These are phyloP conservation scores for Ophiorrhiza pumila DNA, from an alignment of 257 asterid genomes.

Conservation along the genomic window DNA sequence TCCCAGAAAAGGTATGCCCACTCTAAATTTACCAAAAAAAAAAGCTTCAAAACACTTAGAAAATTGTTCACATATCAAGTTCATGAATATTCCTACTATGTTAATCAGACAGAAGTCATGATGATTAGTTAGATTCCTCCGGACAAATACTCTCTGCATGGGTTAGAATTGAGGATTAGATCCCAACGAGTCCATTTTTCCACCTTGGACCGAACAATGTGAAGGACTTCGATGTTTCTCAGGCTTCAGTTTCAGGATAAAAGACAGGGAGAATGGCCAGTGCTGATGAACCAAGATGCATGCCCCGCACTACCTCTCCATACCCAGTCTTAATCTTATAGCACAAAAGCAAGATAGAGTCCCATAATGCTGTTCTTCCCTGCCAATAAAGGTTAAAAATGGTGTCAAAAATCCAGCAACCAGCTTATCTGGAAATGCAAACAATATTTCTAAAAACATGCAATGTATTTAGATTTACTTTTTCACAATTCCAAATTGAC, in stretches of 20 bases:
- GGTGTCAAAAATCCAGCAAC: constrained; percentile 1
- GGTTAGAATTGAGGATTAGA: background rate
- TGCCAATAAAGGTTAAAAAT: constrained; percentile 31
- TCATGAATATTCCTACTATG: constrained; percentile 6
- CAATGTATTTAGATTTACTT: background rate
- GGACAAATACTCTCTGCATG: background rate
- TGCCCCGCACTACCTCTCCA: constrained; percentile 81
- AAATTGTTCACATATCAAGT: constrained; percentile 4
- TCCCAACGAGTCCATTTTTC: background rate
- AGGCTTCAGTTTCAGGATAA: constrained; percentile 53
- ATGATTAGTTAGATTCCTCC: background rate
- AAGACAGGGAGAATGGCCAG: constrained; percentile 70
- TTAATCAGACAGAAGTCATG: background rate
- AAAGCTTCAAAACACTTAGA: background rate
- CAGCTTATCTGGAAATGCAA: background rate
- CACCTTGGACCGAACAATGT: background rate
- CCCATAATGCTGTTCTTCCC: constrained; percentile 99
- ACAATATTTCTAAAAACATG: background rate
- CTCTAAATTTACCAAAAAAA: background rate
- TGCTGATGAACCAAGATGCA: constrained; percentile 93
- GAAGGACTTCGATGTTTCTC: constrained; percentile 3
- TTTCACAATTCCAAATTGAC: background rate
- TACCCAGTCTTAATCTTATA: constrained; percentile 59
- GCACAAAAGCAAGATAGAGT: constrained; percentile 74
- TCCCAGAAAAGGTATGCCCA: background rate